phyloP scores from a whole-genome alignment of 208 protist genomes.

The Strigomonas galati region DNA sequence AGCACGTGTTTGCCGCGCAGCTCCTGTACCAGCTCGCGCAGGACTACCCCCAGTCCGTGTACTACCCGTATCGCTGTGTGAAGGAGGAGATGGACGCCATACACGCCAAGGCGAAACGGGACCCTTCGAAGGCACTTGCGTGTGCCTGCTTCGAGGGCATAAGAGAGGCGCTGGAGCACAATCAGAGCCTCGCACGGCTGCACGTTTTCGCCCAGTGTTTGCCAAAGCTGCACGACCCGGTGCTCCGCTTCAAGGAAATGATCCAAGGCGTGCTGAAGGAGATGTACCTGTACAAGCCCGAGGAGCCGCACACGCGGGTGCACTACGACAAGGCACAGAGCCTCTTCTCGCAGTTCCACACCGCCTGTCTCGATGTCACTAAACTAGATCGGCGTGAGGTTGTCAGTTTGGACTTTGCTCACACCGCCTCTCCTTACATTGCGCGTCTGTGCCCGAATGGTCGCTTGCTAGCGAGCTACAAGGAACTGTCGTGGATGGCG shows the following conservation, averaged over 20 bases:
- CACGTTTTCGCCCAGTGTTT: constrained; percentile 3
- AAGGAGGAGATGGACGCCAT: constrained; percentile 33
- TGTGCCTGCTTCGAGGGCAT: neutral
- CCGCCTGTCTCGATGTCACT: neutral
- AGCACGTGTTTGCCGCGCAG: constrained; percentile 17
- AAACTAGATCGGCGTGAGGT: neutral
- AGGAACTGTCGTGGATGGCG: neutral
- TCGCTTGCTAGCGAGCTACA: neutral
- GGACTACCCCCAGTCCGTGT: constrained; percentile 68
- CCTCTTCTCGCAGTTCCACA: constrained; percentile 1
- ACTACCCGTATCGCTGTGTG: constrained; percentile 70
- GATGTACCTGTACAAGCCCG: neutral
- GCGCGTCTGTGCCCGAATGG: neutral
- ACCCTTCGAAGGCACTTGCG: neutral
- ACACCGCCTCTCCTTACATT: neutral
- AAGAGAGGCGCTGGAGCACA: neutral
- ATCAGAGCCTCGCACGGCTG: neutral
- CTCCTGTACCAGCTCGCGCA: constrained; percentile 47
- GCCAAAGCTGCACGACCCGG: constrained; percentile 1
- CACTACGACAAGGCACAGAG: neutral
- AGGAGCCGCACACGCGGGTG: neutral
- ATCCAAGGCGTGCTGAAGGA: neutral
- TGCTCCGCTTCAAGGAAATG: constrained; percentile 5
- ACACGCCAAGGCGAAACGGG: neutral
- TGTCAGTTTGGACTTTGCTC: neutral